Evolutionary conservation across 2,329 filamentous ascomycete species (phyloP).

Genomic region (Fusarium oligoseptatum): DNA sequence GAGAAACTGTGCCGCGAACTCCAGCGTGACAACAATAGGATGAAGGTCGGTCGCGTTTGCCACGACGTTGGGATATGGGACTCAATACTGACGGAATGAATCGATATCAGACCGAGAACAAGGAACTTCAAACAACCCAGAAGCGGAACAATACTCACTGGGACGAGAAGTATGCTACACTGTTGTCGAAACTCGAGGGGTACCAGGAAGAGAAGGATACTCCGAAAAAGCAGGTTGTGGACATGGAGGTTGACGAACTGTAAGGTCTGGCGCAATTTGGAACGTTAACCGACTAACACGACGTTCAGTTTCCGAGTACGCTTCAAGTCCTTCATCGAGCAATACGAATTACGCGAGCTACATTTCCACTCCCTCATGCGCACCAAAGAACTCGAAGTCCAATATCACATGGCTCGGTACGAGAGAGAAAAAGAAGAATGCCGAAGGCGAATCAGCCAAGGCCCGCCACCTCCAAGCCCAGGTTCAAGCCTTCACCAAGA

Average conservation of each 20-base stretch:
- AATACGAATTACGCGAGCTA: slow-evolving; percentile 94
- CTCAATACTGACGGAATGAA: slow-evolving; percentile 40
- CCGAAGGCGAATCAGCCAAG: slow-evolving; percentile 83
- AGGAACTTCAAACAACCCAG: slow-evolving; percentile 88
- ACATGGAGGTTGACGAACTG: slow-evolving; percentile 92
- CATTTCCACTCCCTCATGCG: slow-evolving; percentile 94
- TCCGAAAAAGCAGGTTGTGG: slow-evolving; percentile 82
- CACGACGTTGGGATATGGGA: background rate
- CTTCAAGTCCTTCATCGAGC: slow-evolving; percentile 96
- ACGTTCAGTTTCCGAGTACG: slow-evolving; percentile 78
- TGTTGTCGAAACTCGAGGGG: slow-evolving; percentile 88
- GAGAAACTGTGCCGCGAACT: slow-evolving; percentile 96
- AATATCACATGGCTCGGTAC: slow-evolving; percentile 88
- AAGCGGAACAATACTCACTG: slow-evolving; percentile 85
- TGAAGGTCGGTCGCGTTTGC: slow-evolving; percentile 76
- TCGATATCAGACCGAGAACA: slow-evolving; percentile 82
- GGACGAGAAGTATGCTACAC: slow-evolving; percentile 84
- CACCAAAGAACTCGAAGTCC: slow-evolving; percentile 95
- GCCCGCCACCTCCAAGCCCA: slow-evolving; percentile 90
- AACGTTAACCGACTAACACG: slow-evolving; percentile 13
- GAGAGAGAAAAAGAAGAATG: slow-evolving; percentile 90
- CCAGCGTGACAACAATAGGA: slow-evolving; percentile 96
- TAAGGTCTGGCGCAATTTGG: slow-evolving; percentile 59
- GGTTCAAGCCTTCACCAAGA: slow-evolving; percentile 95
- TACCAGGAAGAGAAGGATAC: slow-evolving; percentile 90